Evolutionary conservation across 352 stramenopile genomes (phyloP).

Genomic region (Globisporangium irregulare): DNA sequence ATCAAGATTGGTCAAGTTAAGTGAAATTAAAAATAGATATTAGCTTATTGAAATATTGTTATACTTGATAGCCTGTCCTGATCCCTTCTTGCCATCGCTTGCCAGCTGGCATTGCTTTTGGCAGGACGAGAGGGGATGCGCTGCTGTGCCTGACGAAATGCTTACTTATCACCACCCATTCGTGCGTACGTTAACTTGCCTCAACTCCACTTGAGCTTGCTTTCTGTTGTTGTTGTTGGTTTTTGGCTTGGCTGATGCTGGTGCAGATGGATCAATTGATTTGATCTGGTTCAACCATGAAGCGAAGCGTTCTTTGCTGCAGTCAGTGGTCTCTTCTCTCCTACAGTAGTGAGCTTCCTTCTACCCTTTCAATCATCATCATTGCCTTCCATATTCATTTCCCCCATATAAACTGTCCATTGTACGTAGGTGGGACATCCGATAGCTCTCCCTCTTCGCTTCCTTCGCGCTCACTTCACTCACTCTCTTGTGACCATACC

Average conservation of each 20-base stretch:
- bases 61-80: neutral
- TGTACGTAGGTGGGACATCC: neutral
- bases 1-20: neutral
- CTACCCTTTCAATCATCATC: neutral
- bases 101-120: neutral
- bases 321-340: neutral
- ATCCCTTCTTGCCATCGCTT: neutral
- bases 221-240: neutral
- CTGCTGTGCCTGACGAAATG: neutral
- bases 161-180: constrained; percentile 2
- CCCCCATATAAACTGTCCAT: neutral
- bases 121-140: neutral
- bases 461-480: neutral
- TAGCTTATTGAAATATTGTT: too few species aligned
- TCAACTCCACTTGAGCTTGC: constrained; percentile 8
- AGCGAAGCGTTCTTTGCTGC: neutral
- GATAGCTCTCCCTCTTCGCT: too few species aligned
- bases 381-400: constrained; percentile 1
- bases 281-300: neutral
- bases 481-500: neutral
- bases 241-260: neutral
- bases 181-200: neutral
- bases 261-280: neutral
- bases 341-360: constrained; percentile 5
- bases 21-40: too few species aligned